Evolutionary conservation across 306 rosid genomes (phyloP), one percentile per base, ranked within the genome.

Genomic region (Oxytropis ochrocephala): DNA sequence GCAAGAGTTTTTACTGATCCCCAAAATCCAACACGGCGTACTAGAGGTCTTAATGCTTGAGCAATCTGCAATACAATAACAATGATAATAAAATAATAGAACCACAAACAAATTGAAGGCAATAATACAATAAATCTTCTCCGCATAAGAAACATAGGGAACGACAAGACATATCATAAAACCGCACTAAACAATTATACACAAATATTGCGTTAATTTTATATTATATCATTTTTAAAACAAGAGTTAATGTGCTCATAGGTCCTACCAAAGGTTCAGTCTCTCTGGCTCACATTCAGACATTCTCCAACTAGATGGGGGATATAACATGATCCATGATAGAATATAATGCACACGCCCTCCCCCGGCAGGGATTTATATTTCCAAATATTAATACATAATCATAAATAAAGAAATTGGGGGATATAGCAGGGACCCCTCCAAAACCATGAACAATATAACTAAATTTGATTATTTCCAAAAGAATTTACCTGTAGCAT

Each of bases 401-500:
- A 32, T 12, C 17, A 46, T 53, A 13, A 43, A 69, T 19, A 49
- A 61, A 70, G 9, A 6, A 9, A 11, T 7, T 5, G 7, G 18
- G 27, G 30, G 43, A 52, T 21, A 39, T 62, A 33, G 47, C 55
- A 10, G 17, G 49, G 10, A 29, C 55, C 50, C 44, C 42, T 7
- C n/a, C 13, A 5, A 35, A 70, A n/a, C n/a, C n/a, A n/a, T n/a
- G n/a, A n/a, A n/a, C n/a, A n/a, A n/a, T n/a, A n/a, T n/a, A n/a
- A n/a, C n/a, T n/a, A n/a, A n/a, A n/a, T n/a, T n/a, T n/a, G n/a
- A n/a, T n/a, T n/a, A n/a, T n/a, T n/a, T n/a, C n/a, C n/a, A n/a
- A n/a, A n/a, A n/a, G n/a, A 13, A n/a, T 75, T 78, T 17, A 94
- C 99, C 95, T 87, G 83, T 77, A 95, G 88, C 80, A 95, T 80